Evolutionary conservation across 2,329 filamentous ascomycete species (phyloP).

Genomic region (Trichoderma oligosporum): DNA sequence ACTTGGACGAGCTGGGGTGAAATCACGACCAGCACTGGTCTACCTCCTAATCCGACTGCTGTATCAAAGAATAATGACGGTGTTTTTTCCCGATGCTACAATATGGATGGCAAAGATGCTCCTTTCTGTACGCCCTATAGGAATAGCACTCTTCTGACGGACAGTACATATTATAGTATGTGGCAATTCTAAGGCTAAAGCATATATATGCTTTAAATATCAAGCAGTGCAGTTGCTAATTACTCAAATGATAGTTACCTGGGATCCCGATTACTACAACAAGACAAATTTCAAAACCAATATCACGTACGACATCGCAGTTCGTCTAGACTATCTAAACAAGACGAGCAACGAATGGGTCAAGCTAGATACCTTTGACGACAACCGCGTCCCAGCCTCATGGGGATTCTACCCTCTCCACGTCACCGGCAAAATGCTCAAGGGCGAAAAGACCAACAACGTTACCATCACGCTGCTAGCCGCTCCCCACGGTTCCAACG

Average conservation of each 20-base stretch:
- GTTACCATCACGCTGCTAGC: constrained; percentile 46
- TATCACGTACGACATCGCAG: constrained; percentile 30
- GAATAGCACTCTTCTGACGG: constrained; percentile 43
- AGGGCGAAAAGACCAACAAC: constrained; percentile 41
- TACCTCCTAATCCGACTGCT: constrained; percentile 44
- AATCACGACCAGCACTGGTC: constrained; percentile 40
- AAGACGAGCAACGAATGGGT: constrained; percentile 35
- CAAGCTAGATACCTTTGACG: constrained; percentile 35
- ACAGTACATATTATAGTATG: constrained; percentile 51
- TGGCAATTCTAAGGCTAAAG: no score
- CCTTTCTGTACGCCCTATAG: constrained; percentile 51
- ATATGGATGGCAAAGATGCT: constrained; percentile 43
- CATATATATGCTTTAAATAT: background rate
- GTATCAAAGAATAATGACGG: constrained; percentile 41
- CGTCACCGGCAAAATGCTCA: constrained; percentile 39
- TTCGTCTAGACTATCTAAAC: constrained; percentile 43
- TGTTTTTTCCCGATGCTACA: constrained; percentile 49
- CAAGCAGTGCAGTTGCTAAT: background rate
- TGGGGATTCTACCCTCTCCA: constrained; percentile 49
- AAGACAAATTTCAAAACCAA: constrained; percentile 30
- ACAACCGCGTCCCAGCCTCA: constrained; percentile 34
- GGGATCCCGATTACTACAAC: constrained; percentile 52
- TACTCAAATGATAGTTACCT: constrained; percentile 46
- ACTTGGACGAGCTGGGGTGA: constrained; percentile 36
- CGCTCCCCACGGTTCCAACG: constrained; percentile 33